Evolutionary conservation across 176 grass and related monocot species (phyloP).

Genomic region (Rhynchospora pubera): DNA sequence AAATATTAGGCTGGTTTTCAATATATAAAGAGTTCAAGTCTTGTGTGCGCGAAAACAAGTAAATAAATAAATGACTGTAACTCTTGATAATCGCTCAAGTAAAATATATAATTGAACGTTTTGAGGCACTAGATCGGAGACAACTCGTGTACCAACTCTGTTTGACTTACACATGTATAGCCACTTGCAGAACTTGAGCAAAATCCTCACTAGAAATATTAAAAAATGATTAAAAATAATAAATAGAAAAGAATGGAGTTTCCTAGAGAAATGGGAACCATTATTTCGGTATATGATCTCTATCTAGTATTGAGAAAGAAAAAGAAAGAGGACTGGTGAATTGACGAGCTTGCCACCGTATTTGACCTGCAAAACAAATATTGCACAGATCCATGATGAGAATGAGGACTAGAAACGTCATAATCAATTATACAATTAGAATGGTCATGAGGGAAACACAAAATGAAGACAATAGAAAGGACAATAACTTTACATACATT

Average conservation of each 20-base stretch:
- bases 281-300: neutral
- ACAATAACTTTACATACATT: neutral
- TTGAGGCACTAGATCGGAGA: neutral
- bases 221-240: neutral
- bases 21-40: too few species aligned
- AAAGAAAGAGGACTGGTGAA: neutral
- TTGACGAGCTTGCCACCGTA: neutral
- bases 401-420: neutral
- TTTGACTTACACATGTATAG: neutral
- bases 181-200: neutral
- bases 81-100: too few species aligned
- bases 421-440: neutral
- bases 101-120: too few species aligned
- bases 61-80: too few species aligned
- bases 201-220: neutral
- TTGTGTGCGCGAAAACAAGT: too few species aligned
- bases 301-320: neutral
- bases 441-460: neutral
- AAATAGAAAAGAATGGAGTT: neutral
- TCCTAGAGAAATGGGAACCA: neutral
- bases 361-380: conserved; percentile 3
- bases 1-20: too few species aligned
- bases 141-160: neutral
- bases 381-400: neutral
- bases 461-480: neutral